A percentile compares a stretch with the other conserved stretches of the same genome.
phyloP scores from a whole-genome alignment of 2,329 filamentous ascomycete genomes.

The Exophiala sideris region DNA sequence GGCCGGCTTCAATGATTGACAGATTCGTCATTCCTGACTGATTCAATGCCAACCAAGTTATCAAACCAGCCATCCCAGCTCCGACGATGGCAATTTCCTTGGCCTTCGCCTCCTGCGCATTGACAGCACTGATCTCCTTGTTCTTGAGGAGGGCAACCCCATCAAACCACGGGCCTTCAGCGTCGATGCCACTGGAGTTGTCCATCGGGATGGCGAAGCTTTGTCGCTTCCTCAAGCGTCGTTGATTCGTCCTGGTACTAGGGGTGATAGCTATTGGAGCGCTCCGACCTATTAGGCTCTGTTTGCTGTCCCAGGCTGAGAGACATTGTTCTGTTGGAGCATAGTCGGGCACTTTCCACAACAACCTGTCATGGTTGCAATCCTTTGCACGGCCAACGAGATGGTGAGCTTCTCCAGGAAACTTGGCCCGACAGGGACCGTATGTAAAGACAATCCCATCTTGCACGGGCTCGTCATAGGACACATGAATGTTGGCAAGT shows the following conservation, averaged over 20 bases:
- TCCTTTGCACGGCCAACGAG: constrained; percentile 10
- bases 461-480: constrained; percentile 5
- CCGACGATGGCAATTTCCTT: constrained; percentile 66
- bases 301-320: constrained; percentile 13
- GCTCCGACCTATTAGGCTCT: constrained; percentile 18
- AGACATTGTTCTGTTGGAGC: constrained; percentile 13
- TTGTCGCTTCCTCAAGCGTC: constrained; percentile 20
- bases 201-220: constrained; percentile 17
- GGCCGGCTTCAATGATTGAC: constrained; percentile 45
- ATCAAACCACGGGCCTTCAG: constrained; percentile 41
- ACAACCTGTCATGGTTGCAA: constrained; percentile 15
- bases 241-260: constrained; percentile 7
- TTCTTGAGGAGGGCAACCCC: constrained; percentile 37
- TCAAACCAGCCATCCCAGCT: constrained; percentile 76
- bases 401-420: constrained; percentile 18
- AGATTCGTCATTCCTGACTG: constrained; percentile 45
- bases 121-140: constrained; percentile 29
- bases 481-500: constrained; percentile 17
- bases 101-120: constrained; percentile 34
- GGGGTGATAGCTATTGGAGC: constrained; percentile 11
- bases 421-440: constrained; percentile 12
- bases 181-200: constrained; percentile 36
- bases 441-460: constrained; percentile 16
- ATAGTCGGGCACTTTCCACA: constrained; percentile 17
- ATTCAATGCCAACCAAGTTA: constrained; percentile 42